These are phyloP conservation scores for Cutaneotrichosporon sp. DNA, from an alignment of 1,284 basidiomycete genomes.

Conservation along the genomic window DNA sequence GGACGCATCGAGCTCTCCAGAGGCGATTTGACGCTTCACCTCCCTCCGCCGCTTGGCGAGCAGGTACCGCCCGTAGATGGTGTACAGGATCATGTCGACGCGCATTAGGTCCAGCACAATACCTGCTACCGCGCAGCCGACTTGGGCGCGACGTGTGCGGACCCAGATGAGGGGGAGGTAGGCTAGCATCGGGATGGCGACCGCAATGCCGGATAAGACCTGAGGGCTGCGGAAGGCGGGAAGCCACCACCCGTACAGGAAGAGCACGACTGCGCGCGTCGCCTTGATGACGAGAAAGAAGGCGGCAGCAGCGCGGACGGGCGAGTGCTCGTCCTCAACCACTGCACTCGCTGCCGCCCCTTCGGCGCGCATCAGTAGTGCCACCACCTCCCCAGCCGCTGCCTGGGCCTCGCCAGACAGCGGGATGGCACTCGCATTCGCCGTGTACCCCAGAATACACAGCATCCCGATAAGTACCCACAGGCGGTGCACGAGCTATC, in stretches of 20 bases:
- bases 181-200: conserved; percentile 44
- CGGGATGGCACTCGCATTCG: conserved; percentile 50
- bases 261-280: conserved; percentile 25
- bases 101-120: conserved; percentile 34
- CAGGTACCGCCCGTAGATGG: conserved; percentile 19
- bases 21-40: neutral
- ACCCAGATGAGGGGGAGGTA: conserved; percentile 50
- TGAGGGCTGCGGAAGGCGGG: conserved; percentile 45
- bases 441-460: conserved; percentile 48
- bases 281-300: conserved; percentile 46
- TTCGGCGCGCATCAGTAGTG: conserved; percentile 9
- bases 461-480: conserved; percentile 52
- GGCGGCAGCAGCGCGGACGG: conserved; percentile 32
- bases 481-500: conserved; percentile 45
- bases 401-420: conserved; percentile 3
- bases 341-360: neutral
- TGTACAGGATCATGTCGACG: conserved; percentile 29
- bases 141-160: conserved; percentile 31
- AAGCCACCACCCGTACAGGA: conserved; percentile 43
- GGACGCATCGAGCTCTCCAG: conserved; percentile 4
- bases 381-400: neutral
- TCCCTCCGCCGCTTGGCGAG: neutral
- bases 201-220: conserved; percentile 32
- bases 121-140: conserved; percentile 34
- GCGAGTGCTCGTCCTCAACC: conserved; percentile 9